phyloP scores from a whole-genome alignment of 768 basidiomycete genomes.

The Tubosaeta sp. region DNA sequence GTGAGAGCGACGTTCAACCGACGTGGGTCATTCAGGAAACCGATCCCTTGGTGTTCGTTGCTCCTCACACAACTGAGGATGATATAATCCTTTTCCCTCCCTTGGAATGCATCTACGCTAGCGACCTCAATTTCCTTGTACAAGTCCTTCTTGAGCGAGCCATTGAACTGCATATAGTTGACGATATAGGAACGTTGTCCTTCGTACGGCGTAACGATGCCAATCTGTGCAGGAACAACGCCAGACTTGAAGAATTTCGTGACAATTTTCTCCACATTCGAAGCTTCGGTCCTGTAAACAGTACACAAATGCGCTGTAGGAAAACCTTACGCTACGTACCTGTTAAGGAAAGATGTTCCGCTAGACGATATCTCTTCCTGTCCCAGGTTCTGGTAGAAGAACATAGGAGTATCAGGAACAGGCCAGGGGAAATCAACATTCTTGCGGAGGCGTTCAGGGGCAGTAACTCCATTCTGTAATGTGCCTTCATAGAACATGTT shows the following conservation, averaged over 20 bases:
- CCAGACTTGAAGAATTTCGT: conserved; percentile 99
- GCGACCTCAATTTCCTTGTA: conserved; percentile 99
- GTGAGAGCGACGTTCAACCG: conserved; percentile 96
- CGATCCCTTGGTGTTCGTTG: conserved; percentile 99
- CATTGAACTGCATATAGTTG: conserved; percentile 99
- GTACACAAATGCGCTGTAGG: conserved; percentile 4
- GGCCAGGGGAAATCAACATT: conserved; percentile 99
- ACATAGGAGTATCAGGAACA: conserved; percentile 95
- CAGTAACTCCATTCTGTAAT: conserved; percentile 97
- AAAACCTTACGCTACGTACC: conserved; percentile 36
- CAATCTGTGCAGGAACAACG: conserved; percentile 92
- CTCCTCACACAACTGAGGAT: conserved; percentile 96
- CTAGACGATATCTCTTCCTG: conserved; percentile 99
- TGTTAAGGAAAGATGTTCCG: conserved; percentile 97
- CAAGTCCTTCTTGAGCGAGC: conserved; percentile 97
- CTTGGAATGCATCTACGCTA: conserved; percentile 98
- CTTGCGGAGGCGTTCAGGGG: conserved; percentile 93
- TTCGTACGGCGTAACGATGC: conserved; percentile 98
- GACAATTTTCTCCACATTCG: conserved; percentile 99
- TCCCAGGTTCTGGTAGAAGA: conserved; percentile 99
- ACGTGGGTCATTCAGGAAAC: conserved; percentile 97
- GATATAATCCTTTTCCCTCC: conserved; percentile 99
- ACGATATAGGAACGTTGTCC: conserved; percentile 98
- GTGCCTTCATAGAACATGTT: conserved; percentile 99
- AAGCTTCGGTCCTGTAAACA: conserved; percentile 81